Base-by-base conservation (phyloP, 139 green algal genomes). In the Auxenochlorella pyrenoidosa region DNA sequence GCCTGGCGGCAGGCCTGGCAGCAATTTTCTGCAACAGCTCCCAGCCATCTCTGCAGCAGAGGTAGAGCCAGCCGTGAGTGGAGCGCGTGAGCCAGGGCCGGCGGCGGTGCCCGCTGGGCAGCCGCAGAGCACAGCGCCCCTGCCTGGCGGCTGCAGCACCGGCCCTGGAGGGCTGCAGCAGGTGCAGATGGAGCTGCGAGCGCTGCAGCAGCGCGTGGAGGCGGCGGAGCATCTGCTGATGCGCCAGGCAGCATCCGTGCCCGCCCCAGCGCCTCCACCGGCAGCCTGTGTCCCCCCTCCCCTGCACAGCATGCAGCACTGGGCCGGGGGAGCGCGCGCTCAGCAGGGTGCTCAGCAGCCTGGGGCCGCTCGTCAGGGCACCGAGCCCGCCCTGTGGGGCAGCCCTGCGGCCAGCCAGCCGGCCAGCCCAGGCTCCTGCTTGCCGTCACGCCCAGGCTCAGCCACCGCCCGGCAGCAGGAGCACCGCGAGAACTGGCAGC, bases 201-300 rank as follows among this genome's bases (percentile, higher is more conserved):
- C 58, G 21, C 79, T 84, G 54, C 79, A 84, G 58, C 54, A 70
- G 54, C 58, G 79, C 24, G 44, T 84, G 8, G 34, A 84, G 58
- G 79, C 36, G 2, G 79, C 79, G 2, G 79, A 84, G 79, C 34
- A 73, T 36, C 79, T 51, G 76, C 76, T 82, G 76, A 44, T n/a
- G 75, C 43, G 44, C 3, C 75, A 80, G 75, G 26, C 43, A 0
- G 28, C 63, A 5, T 6, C 47, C 63, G 8, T 34, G 63, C 26
- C 21, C n/a, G 63, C 63, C 21, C 28, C 66, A 75, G 66, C 66
- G 32, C 66, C 63, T 71, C 1, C 24, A 8, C 63, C 63, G 32
- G 63, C 63, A 34, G 60, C 13, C 12, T 26, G 24, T 71, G 63
- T 26, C 8, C 24, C 32, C 3, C 63, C 24, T 16, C 63, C 21